Evolutionary conservation across 2,329 filamentous ascomycete genomes (phyloP), one percentile per base, ranked within the genome.

Genomic region (Pseudogymnoascus sp.): DNA sequence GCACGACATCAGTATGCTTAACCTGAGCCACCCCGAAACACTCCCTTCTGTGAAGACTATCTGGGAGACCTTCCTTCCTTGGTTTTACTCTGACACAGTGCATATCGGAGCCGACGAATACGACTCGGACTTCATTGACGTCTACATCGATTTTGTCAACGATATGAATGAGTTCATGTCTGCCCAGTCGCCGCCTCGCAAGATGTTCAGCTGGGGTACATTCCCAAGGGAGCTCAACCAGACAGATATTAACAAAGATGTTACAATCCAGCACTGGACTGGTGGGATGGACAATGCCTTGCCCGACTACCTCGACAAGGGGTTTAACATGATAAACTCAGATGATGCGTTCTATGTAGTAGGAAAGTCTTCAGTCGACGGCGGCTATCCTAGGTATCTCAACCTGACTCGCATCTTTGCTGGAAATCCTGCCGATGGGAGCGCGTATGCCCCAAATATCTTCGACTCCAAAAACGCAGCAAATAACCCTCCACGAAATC

Each of bases 101-200:
- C 78, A 81, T 62, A 78, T 84, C 11, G 81, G 81, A 0, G 81
- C 81, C 0, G 81, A 83, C 62, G 81, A 84, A 65, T 84, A 84
- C 63, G 72, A 72, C 8, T 72, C 75, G 0, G 74, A 72, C 0
- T 72, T 77, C 0, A 75, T 73, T 0, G 72, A 74, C 12, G 78
- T 79, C 7, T 83, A 84, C 63, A 81, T 80, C 58, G 64, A 63
- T 1, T 83, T 82, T 61, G 80, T 83, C 30, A 82, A 79, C 63
- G 75, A 75, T 22, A 78, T 84, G 75, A 71, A 77, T 3, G 64
- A 68, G 1, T 82, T 77, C 61, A 76, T 84, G n/a, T 66, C 67
- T 0, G 61, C 62, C 2, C 67, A 66, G 12, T 70, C 72, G 1
- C 73, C 64, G 0, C 43, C 43, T 18, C 83, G 83, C 66, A 68